Evolutionary conservation across 768 basidiomycete species (phyloP).

Genomic region (Neoboletus subvelutipes): DNA sequence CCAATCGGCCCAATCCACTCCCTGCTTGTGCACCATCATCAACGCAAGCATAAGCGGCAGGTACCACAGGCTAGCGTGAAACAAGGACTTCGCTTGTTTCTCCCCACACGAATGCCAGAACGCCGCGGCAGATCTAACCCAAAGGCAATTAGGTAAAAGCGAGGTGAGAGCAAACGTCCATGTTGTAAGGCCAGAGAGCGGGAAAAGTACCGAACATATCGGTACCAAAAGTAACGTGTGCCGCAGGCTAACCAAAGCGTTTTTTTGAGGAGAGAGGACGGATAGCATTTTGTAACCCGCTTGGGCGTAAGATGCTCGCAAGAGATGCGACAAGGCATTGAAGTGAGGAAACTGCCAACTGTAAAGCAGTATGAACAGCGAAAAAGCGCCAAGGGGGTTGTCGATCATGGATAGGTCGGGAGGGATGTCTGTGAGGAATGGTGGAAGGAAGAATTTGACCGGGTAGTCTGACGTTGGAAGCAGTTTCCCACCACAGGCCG

Average conservation of each 20-base stretch:
- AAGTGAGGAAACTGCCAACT: constrained; percentile 99
- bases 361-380: constrained; percentile 82
- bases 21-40: constrained; percentile 95
- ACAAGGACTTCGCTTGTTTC: constrained; percentile 74
- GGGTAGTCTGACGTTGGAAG: constrained; percentile 65
- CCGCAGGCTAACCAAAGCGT: constrained; percentile 81
- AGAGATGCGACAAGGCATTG: constrained; percentile 85
- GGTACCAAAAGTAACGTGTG: constrained; percentile 77
- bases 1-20: constrained; percentile 74
- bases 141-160: constrained; percentile 71
- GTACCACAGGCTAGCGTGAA: constrained; percentile 85
- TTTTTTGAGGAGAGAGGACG: constrained; percentile 72
- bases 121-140: constrained; percentile 62
- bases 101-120: constrained; percentile 77
- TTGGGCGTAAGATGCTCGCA: constrained; percentile 86
- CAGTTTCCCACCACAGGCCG: constrained; percentile 83
- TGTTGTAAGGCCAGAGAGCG: constrained; percentile 90
- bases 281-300: constrained; percentile 94
- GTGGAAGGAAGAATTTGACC: constrained; percentile 57
- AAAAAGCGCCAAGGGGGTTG: constrained; percentile 79
- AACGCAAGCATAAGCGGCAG: constrained; percentile 84
- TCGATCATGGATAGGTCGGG: constrained; percentile 56
- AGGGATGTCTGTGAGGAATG: constrained; percentile 46
- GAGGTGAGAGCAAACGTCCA: constrained; percentile 84
- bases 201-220: constrained; percentile 76